These are phyloP conservation scores for Lactarius deliciosus DNA, from an alignment of 768 basidiomycete species.

Conservation along the genomic window DNA sequence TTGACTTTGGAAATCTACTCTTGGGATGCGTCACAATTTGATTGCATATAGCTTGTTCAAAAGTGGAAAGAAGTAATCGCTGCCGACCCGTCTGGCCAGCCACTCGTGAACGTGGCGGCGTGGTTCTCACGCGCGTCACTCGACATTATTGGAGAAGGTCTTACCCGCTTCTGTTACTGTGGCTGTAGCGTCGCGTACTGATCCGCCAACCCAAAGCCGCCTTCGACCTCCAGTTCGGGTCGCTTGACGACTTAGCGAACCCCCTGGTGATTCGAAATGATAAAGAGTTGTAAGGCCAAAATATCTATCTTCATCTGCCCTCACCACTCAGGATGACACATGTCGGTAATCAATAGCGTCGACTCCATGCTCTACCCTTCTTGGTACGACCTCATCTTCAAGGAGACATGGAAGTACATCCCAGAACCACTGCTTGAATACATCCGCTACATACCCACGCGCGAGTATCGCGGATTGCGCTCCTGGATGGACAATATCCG, in stretches of 20 bases:
- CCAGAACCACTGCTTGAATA: neutral
- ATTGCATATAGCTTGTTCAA: conserved; percentile 27
- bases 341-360: conserved; percentile 3
- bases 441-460: neutral
- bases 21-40: neutral
- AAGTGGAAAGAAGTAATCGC: conserved; percentile 31
- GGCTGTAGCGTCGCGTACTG: neutral
- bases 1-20: neutral
- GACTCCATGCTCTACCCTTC: conserved; percentile 6
- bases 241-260: conserved; percentile 30
- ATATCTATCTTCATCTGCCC: neutral
- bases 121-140: conserved; percentile 33
- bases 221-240: conserved; percentile 32
- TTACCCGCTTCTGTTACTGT: too few relatives aligned
- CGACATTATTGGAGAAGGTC: conserved; percentile 34
- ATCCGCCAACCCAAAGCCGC: conserved; percentile 25
- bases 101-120: conserved; percentile 26
- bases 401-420: neutral
- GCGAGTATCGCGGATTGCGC: conserved; percentile 9
- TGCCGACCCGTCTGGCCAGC: neutral
- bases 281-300: conserved; percentile 30
- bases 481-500: neutral
- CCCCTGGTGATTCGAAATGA: conserved; percentile 29
- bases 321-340: neutral
- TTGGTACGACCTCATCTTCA: conserved; percentile 7